Base-by-base conservation (phyloP, 495 filamentous ascomycete species). In the Penicillium psychrofluorescens region DNA sequence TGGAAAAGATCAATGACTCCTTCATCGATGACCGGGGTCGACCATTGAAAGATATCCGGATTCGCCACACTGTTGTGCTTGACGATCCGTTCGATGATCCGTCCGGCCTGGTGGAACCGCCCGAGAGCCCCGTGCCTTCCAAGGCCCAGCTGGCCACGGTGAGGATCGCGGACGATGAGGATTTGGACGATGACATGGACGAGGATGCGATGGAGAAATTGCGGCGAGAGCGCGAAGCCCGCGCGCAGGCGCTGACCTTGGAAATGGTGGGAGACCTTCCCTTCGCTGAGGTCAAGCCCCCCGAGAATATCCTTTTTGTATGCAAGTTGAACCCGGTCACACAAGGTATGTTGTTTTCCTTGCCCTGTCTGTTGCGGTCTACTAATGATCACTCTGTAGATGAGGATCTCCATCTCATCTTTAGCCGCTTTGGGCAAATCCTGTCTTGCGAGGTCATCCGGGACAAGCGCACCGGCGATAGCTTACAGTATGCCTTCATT, bases 271-370 rank as follows among this genome's bases (percentile, higher is more conserved):
- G 92, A 15, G 92, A 98, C 64, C 75, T 98, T 44, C 94, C 92
- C 9, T 98, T 95, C 60, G 92, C 92, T 44, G 92, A 97, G 66
- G 91, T 98, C 61, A 95, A 94, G 49, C 92, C 92, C 6, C 92
- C 92, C 1, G 92, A 98, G 66, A 96, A 98, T 58, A 82, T 98
- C 27, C 73, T 98, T 10, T 98, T 98, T 57, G 92, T 98, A 46
- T 98, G 92, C 82, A 97, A 98, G 61, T 72, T 98, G 15, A 98
- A 98, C 49, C 94, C 94, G 0, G 90, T 98, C 37, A 98, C 92
- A 40, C 80, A 83, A 80, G 79, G 79, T 81, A 58, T 43, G 64
- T 47, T 22, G 8, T 33, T 22, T 22, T 1, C 37, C 29, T 2
- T 34, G 31, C 40, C 37, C 28, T 33, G n/a, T 34, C 14, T 30